Conservation (phyloP, 371 early-diverging fungal genomes). For the Rhizomucor miehei region DNA sequence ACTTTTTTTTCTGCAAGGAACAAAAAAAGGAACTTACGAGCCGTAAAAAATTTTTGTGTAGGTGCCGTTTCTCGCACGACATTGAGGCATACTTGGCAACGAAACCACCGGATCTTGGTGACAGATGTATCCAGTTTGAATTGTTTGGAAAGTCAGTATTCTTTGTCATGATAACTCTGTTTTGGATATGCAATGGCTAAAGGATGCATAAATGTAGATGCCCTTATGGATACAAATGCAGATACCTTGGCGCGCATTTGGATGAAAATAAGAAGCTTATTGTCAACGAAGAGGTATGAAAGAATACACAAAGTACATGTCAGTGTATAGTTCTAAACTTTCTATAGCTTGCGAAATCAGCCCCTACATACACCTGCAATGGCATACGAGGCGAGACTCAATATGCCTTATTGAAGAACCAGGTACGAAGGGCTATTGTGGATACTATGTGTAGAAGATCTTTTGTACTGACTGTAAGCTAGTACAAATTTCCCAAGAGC, state of each 20-base stretch:
- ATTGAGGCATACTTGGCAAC: slow-evolving; percentile 54
- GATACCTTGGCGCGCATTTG: slow-evolving; percentile 73
- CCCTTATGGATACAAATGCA: slow-evolving; percentile 73
- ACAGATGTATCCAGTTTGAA: slow-evolving; percentile 71
- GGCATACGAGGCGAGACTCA: slow-evolving; percentile 44
- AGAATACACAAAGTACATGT: background rate
- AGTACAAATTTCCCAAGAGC: slow-evolving; percentile 49
- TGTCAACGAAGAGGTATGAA: slow-evolving; percentile 47
- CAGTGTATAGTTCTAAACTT: background rate
- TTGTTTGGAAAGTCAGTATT: slow-evolving; percentile 65
- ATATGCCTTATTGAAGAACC: slow-evolving; percentile 40
- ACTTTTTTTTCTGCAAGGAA: background rate
- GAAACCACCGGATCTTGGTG: slow-evolving; percentile 75
- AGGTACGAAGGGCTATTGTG: slow-evolving; percentile 14
- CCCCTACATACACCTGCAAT: slow-evolving; percentile 36
- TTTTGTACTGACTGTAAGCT: background rate
- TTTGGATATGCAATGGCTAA: background rate
- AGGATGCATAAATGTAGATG: slow-evolving; percentile 48
- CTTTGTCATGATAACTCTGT: too few relatives aligned
- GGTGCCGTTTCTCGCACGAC: slow-evolving; percentile 71
- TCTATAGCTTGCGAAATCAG: slow-evolving; percentile 24
- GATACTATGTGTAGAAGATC: background rate
- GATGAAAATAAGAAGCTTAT: slow-evolving; percentile 47
- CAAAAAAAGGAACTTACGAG: background rate
- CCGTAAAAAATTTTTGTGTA: slow-evolving; percentile 5